Evolutionary conservation across 2,329 filamentous ascomycete genomes (phyloP), one percentile per base, ranked within the genome.

Genomic region (Xylaria sp.): DNA sequence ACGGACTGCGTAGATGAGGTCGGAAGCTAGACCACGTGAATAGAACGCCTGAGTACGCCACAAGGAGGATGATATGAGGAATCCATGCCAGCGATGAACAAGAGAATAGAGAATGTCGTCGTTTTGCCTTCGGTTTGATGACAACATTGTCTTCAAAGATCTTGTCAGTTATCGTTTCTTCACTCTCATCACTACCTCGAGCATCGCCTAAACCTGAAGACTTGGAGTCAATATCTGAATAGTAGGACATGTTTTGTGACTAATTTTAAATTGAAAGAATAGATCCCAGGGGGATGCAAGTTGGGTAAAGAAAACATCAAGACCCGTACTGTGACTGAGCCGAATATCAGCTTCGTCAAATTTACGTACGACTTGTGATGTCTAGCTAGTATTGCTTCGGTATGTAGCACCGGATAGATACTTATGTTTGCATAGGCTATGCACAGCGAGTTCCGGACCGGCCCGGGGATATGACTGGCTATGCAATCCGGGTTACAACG

Each of bases 341-440:
- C 27, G 22, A 27, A 47, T 27, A n/a, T n/a, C n/a, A 47, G 10
- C 17, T 44, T 6, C 5, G 39, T 20, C 39, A n/a, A 20, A n/a
- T 20, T 20, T 5, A 44, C 39, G 10, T 2, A 7, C 17, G 7
- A 44, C 9, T 44, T 10, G 17, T 20, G 39, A 20, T n/a, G 17
- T n/a, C 17, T 20, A 10, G 20, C 17, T 44, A 6, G 5, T n/a
- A 20, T n/a, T 6, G 9, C 39, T 44, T n/a, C 5, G 47, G 27
- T 22, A 50, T 31, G 33, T 13, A 31, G 17, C 5, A 13, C 27
- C 10, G 27, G 17, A 20, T 6, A 17, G 10, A 42, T 42, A 5
- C 13, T 15, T 42, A 42, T 50, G 31, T 20, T 31, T 25, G 50
- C 50, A 54, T 54, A 54, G 50, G 50, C 50, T 54, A 54, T 54